Evolutionary conservation across 2,329 filamentous ascomycete species (phyloP).

Genomic region (Samsoniella hepiali): DNA sequence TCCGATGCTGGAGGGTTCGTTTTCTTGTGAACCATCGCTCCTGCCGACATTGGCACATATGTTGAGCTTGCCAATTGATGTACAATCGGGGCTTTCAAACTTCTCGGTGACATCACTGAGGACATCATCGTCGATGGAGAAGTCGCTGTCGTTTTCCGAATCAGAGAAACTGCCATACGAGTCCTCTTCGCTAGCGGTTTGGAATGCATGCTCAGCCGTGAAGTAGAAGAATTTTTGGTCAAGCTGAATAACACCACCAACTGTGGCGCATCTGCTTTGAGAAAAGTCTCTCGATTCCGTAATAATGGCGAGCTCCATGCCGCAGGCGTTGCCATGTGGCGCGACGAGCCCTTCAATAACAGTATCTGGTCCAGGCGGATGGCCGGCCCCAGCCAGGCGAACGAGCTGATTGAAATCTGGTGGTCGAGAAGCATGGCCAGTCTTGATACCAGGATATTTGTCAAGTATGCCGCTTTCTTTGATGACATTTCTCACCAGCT

Average conservation of each 20-base stretch:
- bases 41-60: background rate
- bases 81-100: background rate
- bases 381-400: background rate
- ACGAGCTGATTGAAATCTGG: slow-evolving; percentile 2
- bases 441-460: background rate
- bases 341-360: background rate
- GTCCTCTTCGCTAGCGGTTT: background rate
- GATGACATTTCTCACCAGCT: background rate
- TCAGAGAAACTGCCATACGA: background rate
- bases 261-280: background rate
- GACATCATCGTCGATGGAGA: background rate
- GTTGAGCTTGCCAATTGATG: background rate
- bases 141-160: background rate
- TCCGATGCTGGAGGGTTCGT: no score
- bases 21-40: background rate
- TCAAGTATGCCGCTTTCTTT: background rate
- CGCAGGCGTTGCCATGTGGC: background rate
- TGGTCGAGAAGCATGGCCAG: background rate
- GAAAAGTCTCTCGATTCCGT: background rate
- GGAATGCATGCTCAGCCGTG: slow-evolving; percentile 5
- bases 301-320: background rate
- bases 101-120: background rate
- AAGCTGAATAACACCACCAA: slow-evolving; percentile 1
- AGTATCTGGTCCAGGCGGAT: background rate
- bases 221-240: background rate